Evolutionary conservation across 225 moss, liverwort and hornwort species (phyloP).

Genomic region (Physcomitrellopsis africana): DNA sequence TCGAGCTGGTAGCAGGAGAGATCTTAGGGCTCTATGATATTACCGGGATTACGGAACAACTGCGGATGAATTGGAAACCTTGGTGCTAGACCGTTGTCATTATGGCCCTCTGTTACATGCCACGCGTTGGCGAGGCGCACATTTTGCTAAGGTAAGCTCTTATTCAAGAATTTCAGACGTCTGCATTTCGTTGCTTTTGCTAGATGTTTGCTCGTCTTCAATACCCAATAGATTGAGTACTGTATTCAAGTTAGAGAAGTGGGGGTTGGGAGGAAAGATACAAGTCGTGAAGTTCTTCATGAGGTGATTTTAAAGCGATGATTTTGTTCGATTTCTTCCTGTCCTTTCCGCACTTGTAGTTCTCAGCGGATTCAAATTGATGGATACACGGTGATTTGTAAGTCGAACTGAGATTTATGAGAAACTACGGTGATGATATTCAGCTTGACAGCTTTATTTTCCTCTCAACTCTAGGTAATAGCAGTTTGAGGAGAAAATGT

Average conservation of each 20-base stretch:
- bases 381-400: not conserved
- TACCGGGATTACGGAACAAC: not conserved
- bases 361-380: not conserved
- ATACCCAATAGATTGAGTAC: too few relatives aligned
- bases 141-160: conserved; percentile 27
- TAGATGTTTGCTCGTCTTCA: too few relatives aligned
- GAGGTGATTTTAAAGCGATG: too few relatives aligned
- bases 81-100: not conserved
- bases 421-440: not conserved
- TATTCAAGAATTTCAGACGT: not conserved
- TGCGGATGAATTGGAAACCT: not conserved
- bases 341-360: not conserved
- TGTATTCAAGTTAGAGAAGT: too few relatives aligned
- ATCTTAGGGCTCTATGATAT: conserved; percentile 26
- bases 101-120: conserved; percentile 36
- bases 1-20: conserved; percentile 5
- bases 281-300: too few relatives aligned
- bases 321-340: not conserved
- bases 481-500: not conserved
- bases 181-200: too few relatives aligned
- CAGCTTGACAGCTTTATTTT: not conserved
- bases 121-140: conserved; percentile 26
- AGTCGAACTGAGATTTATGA: not conserved
- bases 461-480: not conserved
- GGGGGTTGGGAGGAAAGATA: too few relatives aligned